Evolutionary conservation across 148 eudicot genomes (phyloP), one percentile per base, ranked within the genome.

Genomic region (Rheum nobile): DNA sequence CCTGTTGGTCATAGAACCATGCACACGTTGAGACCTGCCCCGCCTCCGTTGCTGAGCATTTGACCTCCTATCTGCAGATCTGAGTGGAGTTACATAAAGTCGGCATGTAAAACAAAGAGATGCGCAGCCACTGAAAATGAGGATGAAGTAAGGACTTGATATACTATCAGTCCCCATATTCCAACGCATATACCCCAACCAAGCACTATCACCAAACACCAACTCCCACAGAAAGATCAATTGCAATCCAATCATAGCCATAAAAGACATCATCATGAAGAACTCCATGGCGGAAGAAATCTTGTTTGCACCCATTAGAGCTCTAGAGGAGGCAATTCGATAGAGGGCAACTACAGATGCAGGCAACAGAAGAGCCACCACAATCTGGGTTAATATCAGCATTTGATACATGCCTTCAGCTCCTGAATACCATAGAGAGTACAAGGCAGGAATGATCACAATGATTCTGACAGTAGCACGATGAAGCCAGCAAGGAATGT

Each of bases 401-500:
- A 96, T 73, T 84, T 96, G 96, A 82, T 86, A 90, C 78, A 86
- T 74, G 48, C 97, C 99, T 81, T 96, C 97, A 76, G 92, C 85
- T 67, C 99, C 99, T 29, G 91, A 84, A 77, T 78, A 75, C 94
- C 92, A 88, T 50, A 86, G 77, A 72, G 88, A 90, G 83, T 73
- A 89, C 11, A 96, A 86, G 4, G 94, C 97, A 54, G 85, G 85
- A 57, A 90, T 73, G 19, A 90, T 81, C 48, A 96, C 87, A 76
- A 92, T 76, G 72, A 89, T 80, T 83, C 97, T 90, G 75, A 92
- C 77, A 34, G 85, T 87, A 34, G 85, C 87, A 75, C 93, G 86
- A 83, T 96, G 96, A 80, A 92, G 96, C 99, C 99, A 90, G 73
- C 85, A 86, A 50, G 96, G 96, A 80, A 96, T 84, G 50, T 89